Base-by-base conservation (phyloP, 2,329 filamentous ascomycete species). In the Ophiocordyceps camponoti-saundersi region DNA sequence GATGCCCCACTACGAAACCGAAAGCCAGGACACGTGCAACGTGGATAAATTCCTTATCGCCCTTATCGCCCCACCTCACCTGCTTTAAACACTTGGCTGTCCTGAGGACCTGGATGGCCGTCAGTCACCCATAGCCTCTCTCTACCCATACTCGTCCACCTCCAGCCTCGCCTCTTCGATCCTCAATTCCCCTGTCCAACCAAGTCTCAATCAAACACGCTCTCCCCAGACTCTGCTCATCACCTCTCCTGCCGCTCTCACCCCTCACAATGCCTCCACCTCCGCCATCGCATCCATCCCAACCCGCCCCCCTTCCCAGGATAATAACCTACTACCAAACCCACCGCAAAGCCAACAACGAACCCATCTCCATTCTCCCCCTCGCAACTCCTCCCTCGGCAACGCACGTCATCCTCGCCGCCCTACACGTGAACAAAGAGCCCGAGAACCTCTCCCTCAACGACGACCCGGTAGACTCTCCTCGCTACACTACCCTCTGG, bases 371-470 rank as follows among this genome's bases (percentile, higher is more conserved):
- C 4, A 63, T 75, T 49, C 65, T 77, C 3, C 72, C 72, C 1
- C 64, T 78, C 47, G 58, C 77, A 52, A 67, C 61, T 16, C 62
- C 61, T 48, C 70, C 76, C 51, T 61, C 68, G 36, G 59, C 75
- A 23, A 94, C 89, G 0, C 89, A 95, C 64, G 71, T 95, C 49
- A 89, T 94, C 54, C 66, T 95, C 44, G 86, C 85, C 6, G 88
- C 89, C 13, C 78, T 95, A 49, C 89, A 95, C 63, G 67, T 95
- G 54, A 89, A 92, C 61, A 70, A 73, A 6, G 64, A 66, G 20
- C 78, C 84, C 1, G 70, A 69, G 10, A 70, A 77, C 49, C 73
- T 90, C 54, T 85, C 80, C 0, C 74, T 95, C 52, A 95, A 95
- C 61, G 81, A 95, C 63, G 76, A 87, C 58, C 70, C 71, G 0